A percentile compares a stretch with the other conserved stretches of the same genome.
phyloP scores from a whole-genome alignment of 768 basidiomycete species.

The Lactarius pseudohatsudake region DNA sequence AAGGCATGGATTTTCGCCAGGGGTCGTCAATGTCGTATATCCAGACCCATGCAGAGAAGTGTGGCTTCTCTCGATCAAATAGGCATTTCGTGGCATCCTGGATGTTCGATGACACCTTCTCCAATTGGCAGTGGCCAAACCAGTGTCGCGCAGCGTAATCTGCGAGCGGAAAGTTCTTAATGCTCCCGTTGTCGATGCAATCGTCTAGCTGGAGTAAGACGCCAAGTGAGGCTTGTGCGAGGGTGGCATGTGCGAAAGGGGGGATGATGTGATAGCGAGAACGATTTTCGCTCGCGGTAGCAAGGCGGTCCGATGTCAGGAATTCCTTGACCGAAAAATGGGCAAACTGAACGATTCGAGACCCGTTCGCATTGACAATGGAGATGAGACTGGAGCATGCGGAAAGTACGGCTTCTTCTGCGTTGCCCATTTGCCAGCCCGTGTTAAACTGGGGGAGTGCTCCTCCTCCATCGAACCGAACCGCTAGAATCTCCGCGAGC shows the following conservation, averaged over 20 bases:
- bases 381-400: neutral
- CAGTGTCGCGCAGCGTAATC: conserved; percentile 3
- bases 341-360: too few relatives aligned
- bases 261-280: neutral
- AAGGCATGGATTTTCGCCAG: neutral
- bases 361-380: neutral
- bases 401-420: neutral
- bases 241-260: neutral
- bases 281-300: neutral
- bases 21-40: neutral
- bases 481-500: neutral
- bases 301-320: conserved; percentile 6
- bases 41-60: neutral
- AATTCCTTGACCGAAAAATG: neutral
- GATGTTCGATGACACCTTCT: neutral
- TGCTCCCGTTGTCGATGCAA: neutral
- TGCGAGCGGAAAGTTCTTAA: neutral
- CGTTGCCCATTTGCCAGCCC: neutral
- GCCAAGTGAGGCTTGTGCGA: too few relatives aligned
- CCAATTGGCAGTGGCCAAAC: neutral
- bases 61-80: neutral
- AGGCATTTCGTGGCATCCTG: neutral
- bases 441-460: neutral
- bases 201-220: neutral
- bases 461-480: neutral